Evolutionary conservation across 2,329 filamentous ascomycete species (phyloP), one percentile per base, ranked within the genome.

Genomic region (Fusarium metavorans): DNA sequence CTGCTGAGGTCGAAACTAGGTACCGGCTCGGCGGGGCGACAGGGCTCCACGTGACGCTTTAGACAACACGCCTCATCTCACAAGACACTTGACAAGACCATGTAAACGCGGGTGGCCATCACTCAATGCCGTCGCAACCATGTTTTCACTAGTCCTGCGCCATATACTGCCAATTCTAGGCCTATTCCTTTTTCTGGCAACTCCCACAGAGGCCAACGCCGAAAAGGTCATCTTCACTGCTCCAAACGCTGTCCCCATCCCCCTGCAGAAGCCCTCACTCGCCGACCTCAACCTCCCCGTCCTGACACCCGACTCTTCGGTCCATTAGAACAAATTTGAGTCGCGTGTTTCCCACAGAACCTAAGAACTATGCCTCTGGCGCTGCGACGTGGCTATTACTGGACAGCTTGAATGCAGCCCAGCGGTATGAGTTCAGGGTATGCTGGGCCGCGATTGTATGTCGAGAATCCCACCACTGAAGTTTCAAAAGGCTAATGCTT

Each of bases 381-480:
- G 84, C 86, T 13, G 87, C 92, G 61, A 92, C 93, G 32, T 98
- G 97, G 97, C 89, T 95, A 76, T 84, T 96, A 9, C 89, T 99
- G 7, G 89, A 93, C 66, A 85, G 88, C 37, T 87, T 99, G 64
- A 87, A 84, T n/a, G 88, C 90, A 39, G 90, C 91, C 13, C 92
- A 93, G 79, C 90, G 95, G 75, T 98, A 98, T 87, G 97, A 99
- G 86, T 89, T 97, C 58, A 92, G 97, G 64, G 88, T 98, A 69
- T 98, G 96, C 85, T 99, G 96, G 95, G 88, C 95, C 70, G 97
- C 97, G 45, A 97, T 93, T 70, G 96, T 98, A 88, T 84, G 93
- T 88, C 35, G 50, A 57, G 41, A 32, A 32, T 0, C 48, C 48
- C 57, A 60, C 32, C 41, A 60, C 32, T 56, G 66, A 41, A 48